These are phyloP conservation scores for Vanrija humicola DNA, from an alignment of 1,284 basidiomycete genomes.

Conservation along the genomic window DNA sequence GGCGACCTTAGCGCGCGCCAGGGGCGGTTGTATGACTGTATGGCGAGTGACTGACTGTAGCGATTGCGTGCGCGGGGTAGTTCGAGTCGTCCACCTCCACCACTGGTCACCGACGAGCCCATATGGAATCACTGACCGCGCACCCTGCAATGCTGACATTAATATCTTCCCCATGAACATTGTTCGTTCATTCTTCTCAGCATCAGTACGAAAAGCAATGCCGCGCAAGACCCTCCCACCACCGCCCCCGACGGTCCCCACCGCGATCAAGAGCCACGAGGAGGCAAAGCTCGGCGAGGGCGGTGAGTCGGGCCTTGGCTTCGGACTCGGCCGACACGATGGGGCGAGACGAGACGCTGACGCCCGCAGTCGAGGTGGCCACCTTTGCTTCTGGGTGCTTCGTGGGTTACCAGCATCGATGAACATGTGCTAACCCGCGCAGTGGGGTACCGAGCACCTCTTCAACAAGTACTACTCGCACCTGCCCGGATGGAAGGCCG, in stretches of 20 bases:
- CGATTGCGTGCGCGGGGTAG: neutral
- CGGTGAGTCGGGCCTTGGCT: slow-evolving; percentile 26
- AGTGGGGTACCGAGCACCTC: slow-evolving; percentile 82
- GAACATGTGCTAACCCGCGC: slow-evolving; percentile 1
- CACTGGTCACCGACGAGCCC: neutral
- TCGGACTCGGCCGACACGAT: neutral
- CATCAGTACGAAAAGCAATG: slow-evolving; percentile 15
- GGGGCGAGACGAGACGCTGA: slow-evolving; percentile 1
- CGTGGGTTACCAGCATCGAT: slow-evolving; percentile 25
- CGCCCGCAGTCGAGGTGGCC: slow-evolving; percentile 56
- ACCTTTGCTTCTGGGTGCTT: slow-evolving; percentile 75
- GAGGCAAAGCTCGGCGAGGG: slow-evolving; percentile 36
- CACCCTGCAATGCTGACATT: neutral
- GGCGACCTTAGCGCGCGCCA: no score
- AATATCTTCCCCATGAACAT: slow-evolving; percentile 1
- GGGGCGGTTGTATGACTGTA: neutral
- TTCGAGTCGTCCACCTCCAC: neutral
- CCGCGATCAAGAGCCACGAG: slow-evolving; percentile 44
- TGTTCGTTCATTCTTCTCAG: slow-evolving; percentile 8
- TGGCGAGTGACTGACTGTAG: neutral
- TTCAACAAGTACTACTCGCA: slow-evolving; percentile 73
- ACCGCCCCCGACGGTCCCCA: slow-evolving; percentile 47
- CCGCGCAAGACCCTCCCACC: slow-evolving; percentile 35
- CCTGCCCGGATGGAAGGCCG: slow-evolving; percentile 57
- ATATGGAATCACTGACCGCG: neutral